These are phyloP conservation scores for Samsoniella hepiali DNA, from an alignment of 2,329 filamentous ascomycete species.

Conservation along the genomic window DNA sequence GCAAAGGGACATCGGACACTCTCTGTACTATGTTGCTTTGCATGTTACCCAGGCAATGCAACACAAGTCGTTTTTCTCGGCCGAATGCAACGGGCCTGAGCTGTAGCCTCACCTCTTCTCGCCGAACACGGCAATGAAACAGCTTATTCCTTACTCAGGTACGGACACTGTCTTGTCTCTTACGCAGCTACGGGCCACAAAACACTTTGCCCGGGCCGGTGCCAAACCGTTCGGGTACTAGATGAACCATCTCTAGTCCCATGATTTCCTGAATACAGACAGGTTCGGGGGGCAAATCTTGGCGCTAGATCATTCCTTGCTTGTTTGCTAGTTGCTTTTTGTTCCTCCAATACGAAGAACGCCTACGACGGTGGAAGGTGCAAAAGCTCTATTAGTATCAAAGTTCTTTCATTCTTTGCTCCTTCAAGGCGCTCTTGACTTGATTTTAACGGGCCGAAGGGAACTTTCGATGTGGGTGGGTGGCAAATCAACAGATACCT, in stretches of 20 bases:
- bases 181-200: not conserved
- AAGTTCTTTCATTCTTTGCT: not conserved
- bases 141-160: not conserved
- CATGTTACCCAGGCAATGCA: not conserved
- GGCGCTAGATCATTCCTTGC: not conserved
- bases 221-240: not conserved
- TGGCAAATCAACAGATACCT: not conserved
- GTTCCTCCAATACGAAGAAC: not conserved
- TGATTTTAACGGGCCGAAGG: slow-evolving; percentile 6
- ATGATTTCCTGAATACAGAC: not conserved
- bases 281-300: not conserved
- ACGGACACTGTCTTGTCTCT: not conserved
- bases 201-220: not conserved
- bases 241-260: not conserved
- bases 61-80: not conserved
- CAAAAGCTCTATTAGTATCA: not conserved
- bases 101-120: not conserved
- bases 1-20: no score
- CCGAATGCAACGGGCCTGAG: not conserved
- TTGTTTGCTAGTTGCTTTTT: not conserved
- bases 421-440: not conserved
- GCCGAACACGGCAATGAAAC: not conserved
- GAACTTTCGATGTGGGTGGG: not conserved
- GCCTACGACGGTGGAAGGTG: not conserved
- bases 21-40: not conserved